phyloP scores from a whole-genome alignment of 148 eudicot genomes.

The Simmondsia chinensis region DNA sequence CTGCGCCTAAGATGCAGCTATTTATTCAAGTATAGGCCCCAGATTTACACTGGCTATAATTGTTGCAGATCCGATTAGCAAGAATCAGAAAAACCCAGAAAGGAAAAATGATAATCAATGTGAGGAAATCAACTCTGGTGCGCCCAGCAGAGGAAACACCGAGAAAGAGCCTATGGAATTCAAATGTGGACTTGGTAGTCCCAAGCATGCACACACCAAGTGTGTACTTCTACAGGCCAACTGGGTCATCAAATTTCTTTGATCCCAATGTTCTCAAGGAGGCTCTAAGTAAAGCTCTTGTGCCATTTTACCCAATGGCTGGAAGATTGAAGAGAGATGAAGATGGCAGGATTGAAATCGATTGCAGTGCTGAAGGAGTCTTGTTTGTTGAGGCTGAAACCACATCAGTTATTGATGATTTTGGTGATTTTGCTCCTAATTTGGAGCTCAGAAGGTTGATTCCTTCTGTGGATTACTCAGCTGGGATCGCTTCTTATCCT shows the following conservation, averaged over 20 bases:
- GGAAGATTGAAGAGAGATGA: conserved; percentile 13
- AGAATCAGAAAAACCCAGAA: too few relatives aligned
- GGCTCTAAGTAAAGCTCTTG: conserved; percentile 14
- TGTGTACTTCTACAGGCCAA: conserved; percentile 14
- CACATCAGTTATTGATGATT: background rate
- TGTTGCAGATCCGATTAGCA: too few relatives aligned
- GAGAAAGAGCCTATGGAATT: conserved; percentile 9
- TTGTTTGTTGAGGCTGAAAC: conserved; percentile 18
- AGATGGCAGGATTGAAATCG: conserved; percentile 18
- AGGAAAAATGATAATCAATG: conserved; percentile 5
- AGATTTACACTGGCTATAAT: too few relatives aligned
- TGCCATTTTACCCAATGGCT: conserved; percentile 27
- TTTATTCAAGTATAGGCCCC: too few relatives aligned
- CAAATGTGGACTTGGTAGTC: conserved; percentile 14
- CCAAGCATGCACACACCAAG: conserved; percentile 15
- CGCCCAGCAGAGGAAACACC: conserved; percentile 19
- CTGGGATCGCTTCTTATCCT: conserved; percentile 8
- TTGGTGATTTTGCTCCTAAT: conserved; percentile 4
- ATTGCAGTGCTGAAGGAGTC: conserved; percentile 22
- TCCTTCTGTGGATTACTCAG: conserved; percentile 10
- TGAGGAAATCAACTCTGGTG: conserved; percentile 15
- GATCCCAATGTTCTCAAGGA: conserved; percentile 7
- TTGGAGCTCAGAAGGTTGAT: background rate
- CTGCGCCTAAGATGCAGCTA: too few relatives aligned
- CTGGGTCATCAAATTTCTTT: conserved; percentile 5